Evolutionary conservation across 78 protist genomes (phyloP).

Genomic region (Dictyostelium discoideum): DNA sequence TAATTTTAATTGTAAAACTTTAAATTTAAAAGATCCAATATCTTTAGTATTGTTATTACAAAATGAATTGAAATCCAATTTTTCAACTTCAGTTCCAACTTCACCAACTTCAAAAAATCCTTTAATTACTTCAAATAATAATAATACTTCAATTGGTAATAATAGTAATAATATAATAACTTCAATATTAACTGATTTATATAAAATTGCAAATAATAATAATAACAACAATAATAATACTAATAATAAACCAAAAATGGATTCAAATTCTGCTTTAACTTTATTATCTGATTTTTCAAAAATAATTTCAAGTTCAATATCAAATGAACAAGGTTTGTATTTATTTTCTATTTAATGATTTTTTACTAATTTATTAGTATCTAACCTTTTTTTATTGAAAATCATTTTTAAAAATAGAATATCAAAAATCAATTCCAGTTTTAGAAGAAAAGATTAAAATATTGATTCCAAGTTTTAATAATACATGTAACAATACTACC

Average conservation of each 20-base stretch:
- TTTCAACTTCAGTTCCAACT: background rate
- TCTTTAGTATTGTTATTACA: constrained; percentile 9
- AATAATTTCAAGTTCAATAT: constrained; percentile 12
- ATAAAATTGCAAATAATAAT: background rate
- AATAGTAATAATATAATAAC: background rate
- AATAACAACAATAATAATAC: background rate
- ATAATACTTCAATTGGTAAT: background rate
- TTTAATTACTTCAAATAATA: background rate
- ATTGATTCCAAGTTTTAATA: background rate
- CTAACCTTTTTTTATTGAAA: no score
- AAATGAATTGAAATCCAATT: background rate
- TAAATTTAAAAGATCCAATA: constrained; percentile 40
- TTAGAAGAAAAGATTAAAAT: constrained; percentile 5
- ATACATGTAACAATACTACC: background rate
- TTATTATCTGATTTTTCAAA: constrained; percentile 30
- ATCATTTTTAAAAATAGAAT: no score
- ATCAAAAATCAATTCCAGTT: background rate
- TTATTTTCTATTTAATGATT: background rate
- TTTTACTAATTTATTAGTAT: background rate
- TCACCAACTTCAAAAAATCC: background rate
- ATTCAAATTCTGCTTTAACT: background rate
- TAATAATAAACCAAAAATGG: background rate
- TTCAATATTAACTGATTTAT: background rate
- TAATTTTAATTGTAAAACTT: constrained; percentile 24
- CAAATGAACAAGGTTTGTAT: constrained; percentile 9